Evolutionary conservation across 768 basidiomycete species (phyloP).

Genomic region (Pleurotus pulmonarius): DNA sequence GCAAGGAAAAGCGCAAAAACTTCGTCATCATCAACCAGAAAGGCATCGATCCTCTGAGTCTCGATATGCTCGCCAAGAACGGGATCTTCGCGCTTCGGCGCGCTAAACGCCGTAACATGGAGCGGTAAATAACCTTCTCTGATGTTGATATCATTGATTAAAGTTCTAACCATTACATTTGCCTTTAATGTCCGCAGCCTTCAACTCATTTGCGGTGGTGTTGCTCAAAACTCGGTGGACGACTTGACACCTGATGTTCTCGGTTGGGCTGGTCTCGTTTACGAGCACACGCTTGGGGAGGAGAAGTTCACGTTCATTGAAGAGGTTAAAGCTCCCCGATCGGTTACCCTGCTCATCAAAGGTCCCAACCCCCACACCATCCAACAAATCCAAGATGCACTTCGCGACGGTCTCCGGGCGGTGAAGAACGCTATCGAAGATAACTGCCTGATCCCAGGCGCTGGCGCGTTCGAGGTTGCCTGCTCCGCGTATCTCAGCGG

Average conservation of each 20-base stretch:
- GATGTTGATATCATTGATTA: conserved; percentile 6
- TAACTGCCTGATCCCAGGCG: conserved; percentile 85
- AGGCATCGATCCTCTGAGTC: conserved; percentile 95
- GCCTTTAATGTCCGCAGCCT: conserved; percentile 42
- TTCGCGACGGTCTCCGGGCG: conserved; percentile 92
- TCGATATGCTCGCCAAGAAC: conserved; percentile 95
- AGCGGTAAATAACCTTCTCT: conserved; percentile 53
- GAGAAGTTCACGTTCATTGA: conserved; percentile 98
- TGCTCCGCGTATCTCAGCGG: conserved; percentile 83
- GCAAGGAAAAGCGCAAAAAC: conserved; percentile 74
- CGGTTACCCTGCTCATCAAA: conserved; percentile 94
- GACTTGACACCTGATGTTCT: conserved; percentile 88
- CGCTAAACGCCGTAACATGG: conserved; percentile 99
- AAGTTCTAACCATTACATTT: neutral
- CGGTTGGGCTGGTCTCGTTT: conserved; percentile 97
- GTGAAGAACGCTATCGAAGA: conserved; percentile 98
- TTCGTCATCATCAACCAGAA: conserved; percentile 99
- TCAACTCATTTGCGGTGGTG: conserved; percentile 91
- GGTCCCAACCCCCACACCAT: conserved; percentile 96
- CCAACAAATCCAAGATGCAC: conserved; percentile 95
- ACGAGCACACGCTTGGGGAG: conserved; percentile 98
- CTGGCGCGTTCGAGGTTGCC: conserved; percentile 95
- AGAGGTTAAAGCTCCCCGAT: conserved; percentile 92
- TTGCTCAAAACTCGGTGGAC: conserved; percentile 97
- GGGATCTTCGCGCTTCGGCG: conserved; percentile 92